These are phyloP conservation scores for Mortierella sp. DNA, from an alignment of 371 early-diverging fungal species.

Conservation along the genomic window DNA sequence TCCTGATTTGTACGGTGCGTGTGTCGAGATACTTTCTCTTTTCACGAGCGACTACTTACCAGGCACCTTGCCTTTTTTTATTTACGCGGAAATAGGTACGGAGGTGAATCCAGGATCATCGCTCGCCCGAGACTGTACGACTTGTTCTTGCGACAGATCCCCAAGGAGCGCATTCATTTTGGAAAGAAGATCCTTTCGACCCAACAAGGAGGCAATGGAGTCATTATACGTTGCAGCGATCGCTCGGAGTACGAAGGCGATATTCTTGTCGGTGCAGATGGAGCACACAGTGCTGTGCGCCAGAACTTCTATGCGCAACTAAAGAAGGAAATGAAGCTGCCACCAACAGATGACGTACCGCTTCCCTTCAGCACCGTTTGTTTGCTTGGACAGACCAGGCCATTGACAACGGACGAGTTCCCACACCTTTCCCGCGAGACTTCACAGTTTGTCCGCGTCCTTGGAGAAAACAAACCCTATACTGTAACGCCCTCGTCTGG, in stretches of 20 bases:
- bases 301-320: slow-evolving; percentile 10
- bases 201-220: slow-evolving; percentile 14
- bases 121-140: slow-evolving; percentile 14
- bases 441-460: background rate
- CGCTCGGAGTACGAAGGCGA: slow-evolving; percentile 23
- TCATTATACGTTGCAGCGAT: slow-evolving; percentile 15
- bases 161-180: slow-evolving; percentile 7
- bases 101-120: background rate
- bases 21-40: background rate
- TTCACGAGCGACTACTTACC: too few relatives aligned
- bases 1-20: background rate
- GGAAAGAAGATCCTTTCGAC: slow-evolving; percentile 17
- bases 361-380: slow-evolving; percentile 8
- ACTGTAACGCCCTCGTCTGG: background rate
- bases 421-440: background rate
- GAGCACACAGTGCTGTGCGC: slow-evolving; percentile 26
- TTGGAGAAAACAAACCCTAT: background rate
- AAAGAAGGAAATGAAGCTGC: slow-evolving; percentile 10
- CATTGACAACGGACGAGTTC: background rate
- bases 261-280: slow-evolving; percentile 36
- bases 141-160: slow-evolving; percentile 16
- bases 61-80: background rate
- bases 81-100: background rate
- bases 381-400: slow-evolving; percentile 17
- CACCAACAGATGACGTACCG: slow-evolving; percentile 9